phyloP scores from a whole-genome alignment of 108 stramenopile genomes.

The Phaeodactylum tricornutum region DNA sequence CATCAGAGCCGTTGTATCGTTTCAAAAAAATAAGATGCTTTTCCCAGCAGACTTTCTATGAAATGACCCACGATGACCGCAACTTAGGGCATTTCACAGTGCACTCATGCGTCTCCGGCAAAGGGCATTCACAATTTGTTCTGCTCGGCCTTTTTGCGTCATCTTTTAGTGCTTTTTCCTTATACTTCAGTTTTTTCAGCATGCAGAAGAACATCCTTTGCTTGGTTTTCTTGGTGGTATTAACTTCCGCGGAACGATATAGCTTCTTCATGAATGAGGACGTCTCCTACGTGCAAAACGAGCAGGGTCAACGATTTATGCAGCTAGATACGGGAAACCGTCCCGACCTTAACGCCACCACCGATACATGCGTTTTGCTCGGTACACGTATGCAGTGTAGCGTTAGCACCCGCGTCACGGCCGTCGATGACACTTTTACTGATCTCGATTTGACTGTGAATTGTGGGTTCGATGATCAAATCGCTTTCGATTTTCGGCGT shows the following conservation, averaged over 20 bases:
- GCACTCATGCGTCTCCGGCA: no score
- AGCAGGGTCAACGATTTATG: slow-evolving; percentile 1
- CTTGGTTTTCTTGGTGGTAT: no score
- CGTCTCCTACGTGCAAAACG: slow-evolving; percentile 1
- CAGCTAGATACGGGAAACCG: not conserved
- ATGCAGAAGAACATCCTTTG: no score
- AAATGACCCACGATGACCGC: no score
- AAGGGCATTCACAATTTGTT: no score
- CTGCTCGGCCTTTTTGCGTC: no score
- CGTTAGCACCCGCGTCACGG: not conserved
- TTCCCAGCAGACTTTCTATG: no score
- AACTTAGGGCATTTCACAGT: no score
- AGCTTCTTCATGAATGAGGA: not conserved
- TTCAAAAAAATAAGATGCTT: no score
- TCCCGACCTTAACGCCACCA: not conserved
- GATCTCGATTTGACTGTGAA: not conserved
- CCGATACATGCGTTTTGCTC: not conserved
- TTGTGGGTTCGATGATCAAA: not conserved
- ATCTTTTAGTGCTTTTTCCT: no score
- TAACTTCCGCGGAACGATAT: slow-evolving; percentile 1
- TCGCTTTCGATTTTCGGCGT: slow-evolving; percentile 8
- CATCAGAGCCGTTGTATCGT: no score
- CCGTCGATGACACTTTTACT: not conserved
- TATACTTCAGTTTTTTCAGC: no score
- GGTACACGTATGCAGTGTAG: not conserved